Conservation (phyloP, 345 rosid species). For the Eucalyptus brandiana region DNA sequence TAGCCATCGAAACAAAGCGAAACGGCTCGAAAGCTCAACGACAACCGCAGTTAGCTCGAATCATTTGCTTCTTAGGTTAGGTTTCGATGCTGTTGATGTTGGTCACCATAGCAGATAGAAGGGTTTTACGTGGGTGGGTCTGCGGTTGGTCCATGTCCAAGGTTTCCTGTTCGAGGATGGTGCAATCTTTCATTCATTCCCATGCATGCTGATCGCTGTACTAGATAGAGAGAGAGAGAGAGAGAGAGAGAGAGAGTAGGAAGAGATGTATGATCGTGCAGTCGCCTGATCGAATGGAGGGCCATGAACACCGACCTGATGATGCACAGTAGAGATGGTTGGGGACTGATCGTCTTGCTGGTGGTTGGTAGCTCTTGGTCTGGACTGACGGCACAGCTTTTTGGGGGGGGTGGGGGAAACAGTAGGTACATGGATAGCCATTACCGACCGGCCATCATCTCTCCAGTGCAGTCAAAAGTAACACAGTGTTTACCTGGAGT, state of each 20-base stretch:
- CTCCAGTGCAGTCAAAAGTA: neutral
- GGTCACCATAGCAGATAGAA: neutral
- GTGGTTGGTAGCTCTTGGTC: neutral
- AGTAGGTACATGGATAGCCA: neutral
- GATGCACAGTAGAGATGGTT: neutral
- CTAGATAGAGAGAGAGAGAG: neutral
- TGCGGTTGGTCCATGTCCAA: neutral
- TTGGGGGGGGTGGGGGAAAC: neutral
- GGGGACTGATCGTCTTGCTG: neutral
- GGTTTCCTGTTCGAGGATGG: neutral
- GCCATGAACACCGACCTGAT: neutral
- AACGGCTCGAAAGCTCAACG: neutral
- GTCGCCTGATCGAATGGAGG: neutral
- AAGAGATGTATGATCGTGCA: neutral
- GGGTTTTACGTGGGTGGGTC: neutral
- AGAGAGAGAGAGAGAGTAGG: neutral
- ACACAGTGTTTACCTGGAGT: neutral
- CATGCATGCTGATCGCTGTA: neutral
- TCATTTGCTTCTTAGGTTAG: neutral
- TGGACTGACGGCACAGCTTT: neutral
- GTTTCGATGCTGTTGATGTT: neutral
- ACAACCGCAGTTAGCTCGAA: neutral
- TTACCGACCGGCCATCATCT: neutral
- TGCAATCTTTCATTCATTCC: neutral
- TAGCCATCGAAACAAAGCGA: neutral